Evolutionary conservation across 768 basidiomycete genomes (phyloP), one percentile per base, ranked within the genome.

Genomic region (Auricularia sp.): DNA sequence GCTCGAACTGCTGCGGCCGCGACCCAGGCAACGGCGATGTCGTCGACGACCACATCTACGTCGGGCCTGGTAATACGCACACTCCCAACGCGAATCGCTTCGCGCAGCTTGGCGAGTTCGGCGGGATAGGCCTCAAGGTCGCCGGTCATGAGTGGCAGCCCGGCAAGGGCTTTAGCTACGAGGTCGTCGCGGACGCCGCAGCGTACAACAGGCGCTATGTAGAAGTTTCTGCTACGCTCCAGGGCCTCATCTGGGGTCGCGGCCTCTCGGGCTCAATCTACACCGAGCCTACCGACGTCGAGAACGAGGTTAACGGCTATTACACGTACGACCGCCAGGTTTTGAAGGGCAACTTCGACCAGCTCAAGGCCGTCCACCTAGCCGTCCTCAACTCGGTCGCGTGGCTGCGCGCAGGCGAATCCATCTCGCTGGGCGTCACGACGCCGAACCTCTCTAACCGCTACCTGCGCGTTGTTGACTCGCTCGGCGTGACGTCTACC

Each of bases 281-380:
- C 56, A 59, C 56, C 23, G 56, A 59, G 33, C 56, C 56, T 10
- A 59, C 56, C 23, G 56, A 59, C 34, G 56, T 59, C 10, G 56
- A 59, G 33, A 59, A 59, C 56, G 56, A 59, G 56, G 56, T 59
- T 29, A 59, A 59, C 56, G 56, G 56, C 23, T 59, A 59, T 29
- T 59, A 59, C 56, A 59, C 56, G 23, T 59, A 59, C 56, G 56
- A 59, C 33, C 56, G 56, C 29, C 56, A 59, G 56, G 56, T 59
- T 18, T 36, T 59, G 23, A 59, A 59, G 56, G 29, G 29, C 56
- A 59, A 35, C 56, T 59, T 59, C 34, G 56, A 59, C 56, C 56
- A 59, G 56, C 11, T 59, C 56, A 59, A 59, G 56, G 18, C 56
- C 10, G 29, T 35, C 18, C 56, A 59, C 56, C 18, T 8, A 1